A percentile compares a stretch with the other conserved stretches of the same genome.
Conservation (phyloP, 2,329 filamentous ascomycete species). For the Colletotrichum cereale region DNA sequence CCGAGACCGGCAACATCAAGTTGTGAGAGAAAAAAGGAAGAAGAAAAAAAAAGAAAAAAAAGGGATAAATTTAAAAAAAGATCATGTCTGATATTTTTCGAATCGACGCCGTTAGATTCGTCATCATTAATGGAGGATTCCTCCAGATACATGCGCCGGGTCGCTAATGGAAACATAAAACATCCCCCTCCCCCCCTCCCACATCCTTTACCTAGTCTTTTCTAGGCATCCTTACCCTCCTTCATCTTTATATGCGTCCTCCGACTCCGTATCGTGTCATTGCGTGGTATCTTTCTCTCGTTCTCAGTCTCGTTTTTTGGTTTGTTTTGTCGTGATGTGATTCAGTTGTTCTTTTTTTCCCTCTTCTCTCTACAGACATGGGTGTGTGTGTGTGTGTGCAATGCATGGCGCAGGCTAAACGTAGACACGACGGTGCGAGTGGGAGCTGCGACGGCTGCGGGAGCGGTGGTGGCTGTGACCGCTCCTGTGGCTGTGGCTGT, state of each 20-base stretch:
- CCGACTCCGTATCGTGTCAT: constrained; percentile 24
- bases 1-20: no score
- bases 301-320: background rate
- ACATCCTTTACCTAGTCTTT: background rate
- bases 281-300: constrained; percentile 14
- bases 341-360: background rate
- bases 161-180: background rate
- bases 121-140: constrained; percentile 25
- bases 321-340: background rate
- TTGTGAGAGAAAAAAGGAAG: background rate
- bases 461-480: constrained; percentile 2
- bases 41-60: background rate
- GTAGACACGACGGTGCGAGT: constrained; percentile 43
- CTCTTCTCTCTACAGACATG: background rate
- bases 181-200: background rate
- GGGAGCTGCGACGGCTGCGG: constrained; percentile 45
- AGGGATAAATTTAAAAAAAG: constrained; percentile 25
- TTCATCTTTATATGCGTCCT: no score
- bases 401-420: no score
- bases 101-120: constrained; percentile 25
- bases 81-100: background rate
- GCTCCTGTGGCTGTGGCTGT: background rate
- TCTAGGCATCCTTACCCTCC: background rate
- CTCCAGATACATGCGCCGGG: constrained; percentile 7
- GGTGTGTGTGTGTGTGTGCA: no score